Evolutionary conservation across 1,284 basidiomycete species (phyloP).

Genomic region (Sanghuangporus baumii): DNA sequence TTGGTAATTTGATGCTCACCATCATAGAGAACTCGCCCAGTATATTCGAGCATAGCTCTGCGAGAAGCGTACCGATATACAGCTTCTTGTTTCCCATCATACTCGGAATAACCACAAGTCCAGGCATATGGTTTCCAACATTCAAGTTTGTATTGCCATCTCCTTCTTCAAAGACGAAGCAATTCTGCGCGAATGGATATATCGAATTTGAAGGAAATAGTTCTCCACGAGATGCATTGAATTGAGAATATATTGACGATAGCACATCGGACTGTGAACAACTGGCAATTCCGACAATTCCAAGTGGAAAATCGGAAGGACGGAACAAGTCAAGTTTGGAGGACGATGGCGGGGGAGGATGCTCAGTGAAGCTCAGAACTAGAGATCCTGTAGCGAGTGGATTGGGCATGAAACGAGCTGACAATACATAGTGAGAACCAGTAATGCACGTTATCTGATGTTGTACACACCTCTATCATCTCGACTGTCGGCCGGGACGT

Average conservation of each 20-base stretch:
- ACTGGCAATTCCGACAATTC: conserved; percentile 71
- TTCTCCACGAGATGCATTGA: conserved; percentile 54
- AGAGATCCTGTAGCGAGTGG: conserved; percentile 70
- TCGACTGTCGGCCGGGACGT: conserved; percentile 72
- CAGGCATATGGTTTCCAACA: conserved; percentile 51
- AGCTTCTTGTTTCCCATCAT: conserved; percentile 77
- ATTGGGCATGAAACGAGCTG: conserved; percentile 78
- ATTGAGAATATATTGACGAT: conserved; percentile 58
- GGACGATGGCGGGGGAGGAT: conserved; percentile 59
- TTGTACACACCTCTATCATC: conserved; percentile 63
- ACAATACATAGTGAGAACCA: neutral
- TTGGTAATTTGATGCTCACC: conserved; percentile 37
- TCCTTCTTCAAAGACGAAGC: conserved; percentile 75
- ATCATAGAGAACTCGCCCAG: conserved; percentile 77
- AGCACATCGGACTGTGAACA: conserved; percentile 55
- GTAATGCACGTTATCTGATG: neutral
- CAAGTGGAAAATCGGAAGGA: conserved; percentile 74
- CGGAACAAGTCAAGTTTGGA: conserved; percentile 58
- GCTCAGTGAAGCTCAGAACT: conserved; percentile 66
- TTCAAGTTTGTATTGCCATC: conserved; percentile 52
- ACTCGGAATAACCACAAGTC: conserved; percentile 68
- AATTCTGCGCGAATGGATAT: conserved; percentile 71
- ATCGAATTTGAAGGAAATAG: conserved; percentile 59
- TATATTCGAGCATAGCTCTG: conserved; percentile 81
- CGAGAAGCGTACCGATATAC: conserved; percentile 81